Percentiles rank a stretch among this genome's conserved stretches.
Conservation (phyloP, 2,329 filamentous ascomycete genomes). For the Monilinia aucupariae region DNA sequence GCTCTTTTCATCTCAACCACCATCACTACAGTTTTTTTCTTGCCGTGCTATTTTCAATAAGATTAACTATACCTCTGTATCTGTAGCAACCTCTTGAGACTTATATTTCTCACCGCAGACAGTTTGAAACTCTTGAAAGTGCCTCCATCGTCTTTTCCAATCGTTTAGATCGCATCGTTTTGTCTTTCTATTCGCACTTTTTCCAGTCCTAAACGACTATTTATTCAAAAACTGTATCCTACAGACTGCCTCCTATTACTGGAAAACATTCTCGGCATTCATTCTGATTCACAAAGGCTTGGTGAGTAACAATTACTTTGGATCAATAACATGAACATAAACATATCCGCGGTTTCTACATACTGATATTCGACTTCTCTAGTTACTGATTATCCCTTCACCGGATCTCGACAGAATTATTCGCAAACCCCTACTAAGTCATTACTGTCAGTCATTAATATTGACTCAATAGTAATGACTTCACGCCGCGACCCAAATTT, state of each 20-base stretch:
- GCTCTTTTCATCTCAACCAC: too few relatives aligned
- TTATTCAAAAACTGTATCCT: neutral
- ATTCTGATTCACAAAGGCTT: neutral
- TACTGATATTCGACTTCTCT: neutral
- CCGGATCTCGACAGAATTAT: neutral
- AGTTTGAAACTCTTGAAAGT: too few relatives aligned
- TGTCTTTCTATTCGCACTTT: neutral
- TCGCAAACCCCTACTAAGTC: neutral
- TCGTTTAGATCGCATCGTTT: neutral
- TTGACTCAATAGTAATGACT: neutral
- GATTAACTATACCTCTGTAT: too few relatives aligned
- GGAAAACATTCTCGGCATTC: too few relatives aligned
- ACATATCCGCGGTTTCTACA: neutral
- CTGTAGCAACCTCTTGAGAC: too few relatives aligned
- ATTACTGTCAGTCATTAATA: too few relatives aligned
- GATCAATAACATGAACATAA: neutral
- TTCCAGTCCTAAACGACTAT: too few relatives aligned
- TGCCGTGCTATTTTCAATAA: too few relatives aligned
- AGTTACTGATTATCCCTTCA: neutral
- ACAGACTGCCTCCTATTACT: neutral
- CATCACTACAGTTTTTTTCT: too few relatives aligned
- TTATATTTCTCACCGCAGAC: too few relatives aligned
- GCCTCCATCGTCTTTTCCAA: neutral
- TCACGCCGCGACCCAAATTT: neutral
- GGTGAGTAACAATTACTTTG: neutral